Base-by-base conservation (phyloP, 768 basidiomycete species). In the Asterophora lycoperdoides region DNA sequence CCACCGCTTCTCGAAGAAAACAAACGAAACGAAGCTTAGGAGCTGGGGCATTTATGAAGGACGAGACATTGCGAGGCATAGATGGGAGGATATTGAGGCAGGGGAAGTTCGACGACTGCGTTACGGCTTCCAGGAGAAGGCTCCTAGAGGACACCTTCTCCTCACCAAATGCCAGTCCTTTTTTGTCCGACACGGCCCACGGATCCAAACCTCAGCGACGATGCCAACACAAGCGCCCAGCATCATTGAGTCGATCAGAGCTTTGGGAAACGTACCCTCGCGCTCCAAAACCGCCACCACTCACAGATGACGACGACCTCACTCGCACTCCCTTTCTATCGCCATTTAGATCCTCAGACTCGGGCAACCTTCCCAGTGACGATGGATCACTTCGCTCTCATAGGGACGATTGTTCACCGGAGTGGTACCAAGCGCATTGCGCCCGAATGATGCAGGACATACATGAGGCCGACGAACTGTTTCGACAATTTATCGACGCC, bases 401-500 rank as follows among this genome's bases (percentile, higher is more conserved):
- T 2, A 44, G 41, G 41, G 14, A 28, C 1, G 20, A 28, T 4
- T 17, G n/a, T 33, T n/a, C 39, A 15, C 43, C 33, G 30, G 40
- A 39, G 33, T 43, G 48, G 48, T 34, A 53, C 20, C 28, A 4
- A 8, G 30, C n/a, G n/a, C 28, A 19, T 34, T 8, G 41, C 30
- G 33, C 15, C 13, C 44, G 36, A 20, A 51, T 39, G 32, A 44
- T 7, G 32, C 20, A 32, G 19, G 51, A 46, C 15, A 39, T 26
- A 15, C 19, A 37, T 8, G 44, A 55, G 34, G 60, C 45, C 32
- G 58, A 63, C 14, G 62, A 60, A 56, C 62, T 77, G 65, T 77
- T 77, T 59, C 62, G 61, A 14, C 46, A 63, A 64, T 79, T 72
- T 51, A 74, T 74, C 44, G 60, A 68, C 49, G 54, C 59, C 28